Conservation (phyloP, 768 basidiomycete genomes). For the Lactifluus echinatus region DNA sequence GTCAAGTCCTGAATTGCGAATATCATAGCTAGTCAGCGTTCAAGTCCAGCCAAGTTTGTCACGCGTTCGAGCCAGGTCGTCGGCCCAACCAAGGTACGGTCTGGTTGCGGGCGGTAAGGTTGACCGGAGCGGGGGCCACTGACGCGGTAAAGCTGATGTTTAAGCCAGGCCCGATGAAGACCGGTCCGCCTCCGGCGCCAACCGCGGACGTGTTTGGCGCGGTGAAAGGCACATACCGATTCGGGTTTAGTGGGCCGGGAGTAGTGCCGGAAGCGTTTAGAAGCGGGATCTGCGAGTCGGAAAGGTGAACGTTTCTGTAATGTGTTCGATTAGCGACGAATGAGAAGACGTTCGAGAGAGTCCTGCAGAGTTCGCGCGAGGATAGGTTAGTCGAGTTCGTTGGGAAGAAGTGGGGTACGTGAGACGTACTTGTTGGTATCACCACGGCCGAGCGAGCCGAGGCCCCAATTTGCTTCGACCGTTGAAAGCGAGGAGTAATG, state of each 20-base stretch:
- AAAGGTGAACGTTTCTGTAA: constrained; percentile 34
- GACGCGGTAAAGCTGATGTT: constrained; percentile 30
- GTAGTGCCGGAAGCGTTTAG: no score
- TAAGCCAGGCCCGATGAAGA: constrained; percentile 32
- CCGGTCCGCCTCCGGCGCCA: constrained; percentile 37
- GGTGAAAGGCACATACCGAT: no score
- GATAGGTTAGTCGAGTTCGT: neutral
- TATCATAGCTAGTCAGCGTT: no score
- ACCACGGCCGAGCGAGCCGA: constrained; percentile 49
- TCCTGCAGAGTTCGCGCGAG: constrained; percentile 14
- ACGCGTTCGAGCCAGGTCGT: neutral
- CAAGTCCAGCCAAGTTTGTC: neutral
- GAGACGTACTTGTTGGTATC: constrained; percentile 40
- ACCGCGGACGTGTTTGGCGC: no score
- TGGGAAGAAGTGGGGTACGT: no score
- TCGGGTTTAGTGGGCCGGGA: no score
- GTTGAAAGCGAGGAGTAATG: constrained; percentile 53
- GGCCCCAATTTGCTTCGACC: constrained; percentile 52
- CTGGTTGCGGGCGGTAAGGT: constrained; percentile 29
- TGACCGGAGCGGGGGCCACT: no score
- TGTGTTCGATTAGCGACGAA: constrained; percentile 40
- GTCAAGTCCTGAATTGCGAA: no score
- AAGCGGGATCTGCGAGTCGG: constrained; percentile 22
- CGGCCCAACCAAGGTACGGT: constrained; percentile 20
- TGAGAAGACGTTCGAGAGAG: constrained; percentile 41